phyloP scores from a whole-genome alignment of 148 eudicot species.

The Cornus suecica region DNA sequence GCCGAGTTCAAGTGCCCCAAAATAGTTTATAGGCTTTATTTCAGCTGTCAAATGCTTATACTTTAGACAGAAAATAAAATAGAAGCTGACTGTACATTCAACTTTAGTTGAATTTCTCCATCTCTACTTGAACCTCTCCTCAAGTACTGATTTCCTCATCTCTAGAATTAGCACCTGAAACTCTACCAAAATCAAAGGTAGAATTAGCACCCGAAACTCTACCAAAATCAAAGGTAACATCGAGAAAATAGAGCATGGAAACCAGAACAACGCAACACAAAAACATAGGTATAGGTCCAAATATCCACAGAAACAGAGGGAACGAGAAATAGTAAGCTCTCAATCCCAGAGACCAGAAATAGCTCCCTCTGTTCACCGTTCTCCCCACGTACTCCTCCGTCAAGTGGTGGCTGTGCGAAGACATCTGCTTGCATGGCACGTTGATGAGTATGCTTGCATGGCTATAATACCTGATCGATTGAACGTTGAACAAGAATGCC shows the following conservation, averaged over 20 bases:
- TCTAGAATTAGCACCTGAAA: background rate
- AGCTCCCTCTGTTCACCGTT: constrained; percentile 69
- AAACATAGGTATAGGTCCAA: constrained; percentile 91
- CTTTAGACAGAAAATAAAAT: too few species aligned
- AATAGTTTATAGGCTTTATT: too few species aligned
- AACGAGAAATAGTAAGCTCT: constrained; percentile 82
- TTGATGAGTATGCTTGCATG: constrained; percentile 88
- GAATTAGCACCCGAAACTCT: constrained; percentile 6
- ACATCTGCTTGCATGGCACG: constrained; percentile 52
- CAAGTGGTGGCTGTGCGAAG: background rate
- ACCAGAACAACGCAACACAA: constrained; percentile 50
- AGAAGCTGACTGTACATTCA: too few species aligned
- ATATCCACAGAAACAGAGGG: constrained; percentile 82
- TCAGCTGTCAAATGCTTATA: too few species aligned
- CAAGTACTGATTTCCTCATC: constrained; percentile 18
- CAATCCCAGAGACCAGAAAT: constrained; percentile 87
- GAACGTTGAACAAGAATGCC: constrained; percentile 69
- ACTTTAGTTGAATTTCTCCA: too few species aligned
- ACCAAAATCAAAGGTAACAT: constrained; percentile 42
- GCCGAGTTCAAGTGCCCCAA: too few species aligned
- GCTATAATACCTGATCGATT: constrained; percentile 83
- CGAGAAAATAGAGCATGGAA: constrained; percentile 64
- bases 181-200: constrained; percentile 31
- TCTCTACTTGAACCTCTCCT: too few species aligned
- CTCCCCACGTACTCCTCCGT: constrained; percentile 53